Percentiles rank a stretch among this genome's conserved stretches.
These are phyloP conservation scores for Fusarium hainanense DNA, from an alignment of 2,329 filamentous ascomycete genomes.

Conservation along the genomic window DNA sequence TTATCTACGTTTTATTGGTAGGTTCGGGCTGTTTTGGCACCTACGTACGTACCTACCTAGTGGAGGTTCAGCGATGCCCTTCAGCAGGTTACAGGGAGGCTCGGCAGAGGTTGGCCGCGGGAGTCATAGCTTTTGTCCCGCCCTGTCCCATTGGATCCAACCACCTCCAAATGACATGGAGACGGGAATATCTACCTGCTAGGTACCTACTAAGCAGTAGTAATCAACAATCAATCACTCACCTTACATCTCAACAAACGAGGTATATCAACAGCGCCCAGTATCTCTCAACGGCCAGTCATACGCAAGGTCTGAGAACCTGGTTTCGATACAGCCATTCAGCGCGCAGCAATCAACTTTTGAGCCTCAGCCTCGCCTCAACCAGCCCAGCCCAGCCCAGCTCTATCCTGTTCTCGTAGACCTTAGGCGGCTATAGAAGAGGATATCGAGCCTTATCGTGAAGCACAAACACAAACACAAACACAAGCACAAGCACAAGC, in stretches of 20 bases:
- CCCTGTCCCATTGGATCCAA: background rate
- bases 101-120: background rate
- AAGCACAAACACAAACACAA: background rate
- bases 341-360: conserved; percentile 13
- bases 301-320: conserved; percentile 6
- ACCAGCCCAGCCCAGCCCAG: conserved; percentile 5
- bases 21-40: too few relatives aligned
- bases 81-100: background rate
- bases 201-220: background rate
- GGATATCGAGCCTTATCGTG: background rate
- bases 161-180: conserved; percentile 12
- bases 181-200: background rate
- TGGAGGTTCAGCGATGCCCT: background rate
- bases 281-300: background rate
- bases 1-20: too few relatives aligned
- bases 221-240: background rate
- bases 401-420: background rate
- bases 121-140: conserved; percentile 16
- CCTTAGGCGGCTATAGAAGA: conserved; percentile 1
- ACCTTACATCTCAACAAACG: conserved; percentile 10
- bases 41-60: background rate
- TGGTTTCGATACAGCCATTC: conserved; percentile 14
- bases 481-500: background rate
- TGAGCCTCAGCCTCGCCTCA: conserved; percentile 31
- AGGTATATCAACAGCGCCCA: background rate